Evolutionary conservation across 169 alveolate genomes (phyloP), one percentile per base, ranked within the genome.

Genomic region (Plasmodium ovale): DNA sequence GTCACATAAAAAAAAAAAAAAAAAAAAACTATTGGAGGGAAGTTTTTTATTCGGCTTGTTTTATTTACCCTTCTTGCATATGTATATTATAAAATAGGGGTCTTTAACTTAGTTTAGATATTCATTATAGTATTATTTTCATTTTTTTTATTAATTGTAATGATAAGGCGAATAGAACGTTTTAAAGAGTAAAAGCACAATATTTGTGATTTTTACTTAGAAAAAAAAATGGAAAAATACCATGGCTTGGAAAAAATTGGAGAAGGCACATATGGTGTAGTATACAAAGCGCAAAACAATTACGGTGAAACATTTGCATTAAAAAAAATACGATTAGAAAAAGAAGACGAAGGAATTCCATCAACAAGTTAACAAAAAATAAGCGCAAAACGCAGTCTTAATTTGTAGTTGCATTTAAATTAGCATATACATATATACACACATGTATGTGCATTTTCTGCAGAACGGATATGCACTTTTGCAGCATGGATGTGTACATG

Each of bases 261-360:
- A 21, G 99, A 98, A 87, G 99, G 99, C 39, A 98, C 99, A 42
- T 98, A 98, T 94, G 99, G 99, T 39, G 99, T 98, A 33, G 99
- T 98, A 58, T 98, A 98, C 94, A 87, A 98, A 96, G 96, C 98
- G 92, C 87, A 98, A 98, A 60, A 96, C 67, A 93, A 89, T 77
- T 94, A 92, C 60, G 98, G 98, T 0, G 98, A 97, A 59, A 89
- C 96, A 21, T 98, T 96, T 60, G 99, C 99, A 3, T 92, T 99
- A 67, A 98, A 98, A 91, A 98, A 98, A 89, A 98, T 99, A 35
- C 96, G 99, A 49, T 94, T 98, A n/a, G 99, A 99, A 84, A 98
- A 98, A 37, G 99, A 98, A 90, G 99, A 99, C 60, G 99, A 99
- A 79, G 99, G 99, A 47, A 96, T 97, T 37, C 97, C 97, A 25